These are phyloP conservation scores for Gossypium trilobum DNA, from an alignment of 441 rosid species.

Conservation along the genomic window DNA sequence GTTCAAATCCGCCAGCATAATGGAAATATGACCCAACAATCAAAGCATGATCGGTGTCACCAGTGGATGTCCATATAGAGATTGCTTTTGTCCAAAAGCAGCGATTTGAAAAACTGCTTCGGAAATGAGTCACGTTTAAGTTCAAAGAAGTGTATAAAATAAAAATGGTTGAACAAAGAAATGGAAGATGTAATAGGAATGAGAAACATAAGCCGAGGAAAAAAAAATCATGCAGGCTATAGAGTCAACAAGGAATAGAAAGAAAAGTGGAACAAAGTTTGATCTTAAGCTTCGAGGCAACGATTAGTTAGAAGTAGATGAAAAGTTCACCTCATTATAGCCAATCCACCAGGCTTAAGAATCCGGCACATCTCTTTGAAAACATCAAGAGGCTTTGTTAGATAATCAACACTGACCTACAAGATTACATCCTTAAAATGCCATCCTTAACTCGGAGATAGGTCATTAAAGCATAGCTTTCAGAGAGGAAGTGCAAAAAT, in stretches of 20 bases:
- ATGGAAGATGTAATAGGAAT: background rate
- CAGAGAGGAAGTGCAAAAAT: background rate
- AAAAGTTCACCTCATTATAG: slow-evolving; percentile 54
- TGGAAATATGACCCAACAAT: slow-evolving; percentile 88
- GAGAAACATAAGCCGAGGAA: background rate
- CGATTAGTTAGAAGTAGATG: background rate
- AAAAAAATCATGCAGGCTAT: background rate
- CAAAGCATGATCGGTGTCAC: slow-evolving; percentile 75
- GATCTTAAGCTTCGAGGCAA: background rate
- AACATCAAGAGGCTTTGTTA: slow-evolving; percentile 66
- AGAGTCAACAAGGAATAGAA: background rate
- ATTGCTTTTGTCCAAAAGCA: slow-evolving; percentile 93
- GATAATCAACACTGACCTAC: slow-evolving; percentile 87
- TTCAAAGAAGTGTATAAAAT: background rate
- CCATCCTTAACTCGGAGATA: background rate
- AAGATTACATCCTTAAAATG: background rate
- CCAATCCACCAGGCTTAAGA: slow-evolving; percentile 83
- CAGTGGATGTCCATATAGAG: slow-evolving; percentile 86
- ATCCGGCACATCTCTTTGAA: slow-evolving; percentile 74
- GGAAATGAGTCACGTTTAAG: slow-evolving; percentile 1
- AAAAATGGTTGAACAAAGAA: background rate
- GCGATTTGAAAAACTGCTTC: slow-evolving; percentile 73
- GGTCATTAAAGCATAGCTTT: background rate
- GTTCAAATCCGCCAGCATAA: slow-evolving; percentile 82
- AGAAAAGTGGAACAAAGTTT: background rate